Base-by-base conservation (phyloP, 2,329 filamentous ascomycete species). In the Monilinia fructicola region DNA sequence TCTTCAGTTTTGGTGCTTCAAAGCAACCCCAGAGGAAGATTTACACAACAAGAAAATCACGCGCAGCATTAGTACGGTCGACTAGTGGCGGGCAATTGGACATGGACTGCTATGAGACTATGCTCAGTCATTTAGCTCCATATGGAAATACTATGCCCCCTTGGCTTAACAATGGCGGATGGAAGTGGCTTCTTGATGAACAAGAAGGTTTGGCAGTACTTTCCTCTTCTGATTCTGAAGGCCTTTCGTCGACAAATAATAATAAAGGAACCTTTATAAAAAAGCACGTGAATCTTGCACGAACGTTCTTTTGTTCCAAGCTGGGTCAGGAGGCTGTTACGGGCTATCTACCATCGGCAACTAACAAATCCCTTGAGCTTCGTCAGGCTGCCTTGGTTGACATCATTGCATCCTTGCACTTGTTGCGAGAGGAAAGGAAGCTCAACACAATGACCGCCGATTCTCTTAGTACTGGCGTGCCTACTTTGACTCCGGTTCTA, bases 371-470 rank as follows among this genome's bases (percentile, higher is more conserved):
- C 65, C 80, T 84, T 48, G 85, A 86, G 66, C 81, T 82, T 60
- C 84, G 87, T 54, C 82, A 84, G 66, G 88, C 82, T 74, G 79
- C 87, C 65, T 83, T 90, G 44, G 80, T 89, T 75, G 85, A 91
- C 73, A 82, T 90, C 62, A 84, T 94, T 48, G 81, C 96, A 70
- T 90, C 86, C 0, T 81, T 99, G 16, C 95, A 99, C 78, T 81
- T 98, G 3, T 81, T 96, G n/a, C 84, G 90, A 0, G 94, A 99
- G 76, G 95, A 99, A 76, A 84, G 90, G 69, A 98, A 96, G 75
- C 84, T 99, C 1, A 87, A 91, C 68, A 84, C 88, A 4, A 79
- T 81, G 65, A 81, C 81, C 54, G 78, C 79, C n/a, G 81, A 84
- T 69, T 76, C 78, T n/a, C 78, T 81, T 14, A 77, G 75, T 58